Evolutionary conservation across 23 red algal species (phyloP).

Genomic region (Gracilariopsis chorda): DNA sequence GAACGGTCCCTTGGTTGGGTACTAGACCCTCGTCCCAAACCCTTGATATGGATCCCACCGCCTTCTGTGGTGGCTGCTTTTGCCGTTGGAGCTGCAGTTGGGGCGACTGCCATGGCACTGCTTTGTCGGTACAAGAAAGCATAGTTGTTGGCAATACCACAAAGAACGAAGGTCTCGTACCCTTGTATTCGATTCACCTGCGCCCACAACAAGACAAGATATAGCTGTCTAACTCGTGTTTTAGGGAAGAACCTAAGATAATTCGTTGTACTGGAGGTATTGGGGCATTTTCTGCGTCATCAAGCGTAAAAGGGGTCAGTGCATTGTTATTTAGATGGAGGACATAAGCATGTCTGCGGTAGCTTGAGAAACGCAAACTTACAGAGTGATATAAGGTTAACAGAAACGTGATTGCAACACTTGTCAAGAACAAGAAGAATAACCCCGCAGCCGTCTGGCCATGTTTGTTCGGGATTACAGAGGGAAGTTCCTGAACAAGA

Average conservation of each 20-base stretch:
- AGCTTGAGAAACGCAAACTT: neutral
- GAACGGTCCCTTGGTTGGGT: constrained; percentile 76
- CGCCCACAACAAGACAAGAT: too few species aligned
- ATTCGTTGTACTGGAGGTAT: constrained; percentile 41
- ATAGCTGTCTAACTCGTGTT: too few species aligned
- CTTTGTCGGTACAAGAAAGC: neutral
- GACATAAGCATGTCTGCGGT: too few species aligned
- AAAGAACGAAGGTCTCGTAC: too few species aligned
- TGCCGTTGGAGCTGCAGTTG: neutral
- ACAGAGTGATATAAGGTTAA: constrained; percentile 37
- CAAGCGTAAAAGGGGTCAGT: too few species aligned
- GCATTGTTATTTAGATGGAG: too few species aligned
- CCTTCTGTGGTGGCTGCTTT: neutral
- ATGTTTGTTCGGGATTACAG: constrained; percentile 44
- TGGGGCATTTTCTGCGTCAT: constrained; percentile 61
- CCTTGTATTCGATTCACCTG: too few species aligned
- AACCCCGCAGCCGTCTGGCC: constrained; percentile 26
- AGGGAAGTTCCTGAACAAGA: constrained; percentile 59
- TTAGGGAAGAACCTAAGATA: too few species aligned
- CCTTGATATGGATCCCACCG: neutral
- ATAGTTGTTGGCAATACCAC: too few species aligned
- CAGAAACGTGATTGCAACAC: constrained; percentile 14
- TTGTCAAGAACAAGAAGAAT: neutral
- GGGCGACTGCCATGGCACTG: neutral
- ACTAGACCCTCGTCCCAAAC: neutral